A percentile compares a stretch with the other conserved stretches of the same genome.
These are phyloP conservation scores for Saitozyma podzolica DNA, from an alignment of 768 basidiomycete genomes.

Conservation along the genomic window DNA sequence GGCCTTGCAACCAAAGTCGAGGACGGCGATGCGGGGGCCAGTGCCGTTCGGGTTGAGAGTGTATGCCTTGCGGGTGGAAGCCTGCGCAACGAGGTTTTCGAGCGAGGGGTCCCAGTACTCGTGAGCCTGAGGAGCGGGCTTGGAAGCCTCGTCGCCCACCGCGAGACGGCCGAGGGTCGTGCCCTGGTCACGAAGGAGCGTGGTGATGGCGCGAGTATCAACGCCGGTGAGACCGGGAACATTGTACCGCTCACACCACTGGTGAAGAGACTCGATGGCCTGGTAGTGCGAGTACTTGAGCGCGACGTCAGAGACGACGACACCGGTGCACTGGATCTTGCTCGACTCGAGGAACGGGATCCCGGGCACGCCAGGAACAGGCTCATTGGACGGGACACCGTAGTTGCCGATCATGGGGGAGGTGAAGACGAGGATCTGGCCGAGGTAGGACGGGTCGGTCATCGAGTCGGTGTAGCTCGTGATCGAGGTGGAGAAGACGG, in stretches of 20 bases:
- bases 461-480: conserved; percentile 99
- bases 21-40: conserved; percentile 86
- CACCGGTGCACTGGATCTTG: conserved; percentile 83
- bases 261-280: conserved; percentile 86
- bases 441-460: conserved; percentile 98
- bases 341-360: conserved; percentile 79
- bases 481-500: conserved; percentile 97
- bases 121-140: conserved; percentile 62
- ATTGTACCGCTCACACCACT: conserved; percentile 87
- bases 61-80: conserved; percentile 82
- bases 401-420: conserved; percentile 98
- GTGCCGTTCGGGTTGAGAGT: conserved; percentile 75
- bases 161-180: conserved; percentile 92
- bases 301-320: conserved; percentile 92
- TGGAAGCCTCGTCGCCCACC: conserved; percentile 68
- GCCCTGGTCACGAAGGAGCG: conserved; percentile 89
- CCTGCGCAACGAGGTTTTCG: conserved; percentile 92
- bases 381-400: conserved; percentile 78
- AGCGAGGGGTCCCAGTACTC: conserved; percentile 90
- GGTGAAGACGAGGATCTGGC: conserved; percentile 98
- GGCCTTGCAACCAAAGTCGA: conserved; percentile 96
- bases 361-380: conserved; percentile 60
- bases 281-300: conserved; percentile 92
- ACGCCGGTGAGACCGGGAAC: conserved; percentile 95
- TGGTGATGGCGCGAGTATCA: conserved; percentile 95